Evolutionary conservation across 225 moss, liverwort and hornwort species (phyloP).

Genomic region (Bryum argenteum): DNA sequence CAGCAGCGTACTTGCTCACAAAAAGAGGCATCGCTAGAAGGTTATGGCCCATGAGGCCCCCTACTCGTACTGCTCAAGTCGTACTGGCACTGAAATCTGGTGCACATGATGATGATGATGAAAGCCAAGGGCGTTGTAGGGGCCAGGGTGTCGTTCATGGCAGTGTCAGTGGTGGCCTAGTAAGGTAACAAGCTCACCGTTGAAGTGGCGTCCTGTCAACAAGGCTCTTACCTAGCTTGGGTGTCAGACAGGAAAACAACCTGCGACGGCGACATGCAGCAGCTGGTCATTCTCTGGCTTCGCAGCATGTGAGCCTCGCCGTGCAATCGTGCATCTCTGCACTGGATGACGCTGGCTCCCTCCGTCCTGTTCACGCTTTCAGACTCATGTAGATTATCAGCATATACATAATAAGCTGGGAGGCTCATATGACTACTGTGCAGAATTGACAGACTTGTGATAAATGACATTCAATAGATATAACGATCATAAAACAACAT

Average conservation of each 20-base stretch:
- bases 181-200: conserved; percentile 9
- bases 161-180: conserved; percentile 32
- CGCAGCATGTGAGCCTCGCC: conserved; percentile 26
- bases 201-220: conserved; percentile 27
- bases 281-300: conserved; percentile 33
- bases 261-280: conserved; percentile 31
- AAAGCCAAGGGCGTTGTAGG: background rate
- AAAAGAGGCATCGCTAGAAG: background rate
- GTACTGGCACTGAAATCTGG: conserved; percentile 27
- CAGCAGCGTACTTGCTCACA: conserved; percentile 19
- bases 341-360: conserved; percentile 17
- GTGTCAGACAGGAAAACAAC: conserved; percentile 15
- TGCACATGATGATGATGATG: conserved; percentile 44
- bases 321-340: conserved; percentile 37
- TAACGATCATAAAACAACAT: conserved; percentile 17
- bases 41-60: background rate
- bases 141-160: conserved; percentile 43
- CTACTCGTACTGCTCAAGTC: conserved; percentile 9
- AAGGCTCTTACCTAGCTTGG: too few species aligned
- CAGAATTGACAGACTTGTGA: conserved; percentile 14
- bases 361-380: too few species aligned
- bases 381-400: too few species aligned
- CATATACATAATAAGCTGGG: too few species aligned
- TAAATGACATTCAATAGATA: conserved; percentile 20
- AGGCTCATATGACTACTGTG: background rate